phyloP scores from a whole-genome alignment of 106 monocot species.

The Dioscorea alata region DNA sequence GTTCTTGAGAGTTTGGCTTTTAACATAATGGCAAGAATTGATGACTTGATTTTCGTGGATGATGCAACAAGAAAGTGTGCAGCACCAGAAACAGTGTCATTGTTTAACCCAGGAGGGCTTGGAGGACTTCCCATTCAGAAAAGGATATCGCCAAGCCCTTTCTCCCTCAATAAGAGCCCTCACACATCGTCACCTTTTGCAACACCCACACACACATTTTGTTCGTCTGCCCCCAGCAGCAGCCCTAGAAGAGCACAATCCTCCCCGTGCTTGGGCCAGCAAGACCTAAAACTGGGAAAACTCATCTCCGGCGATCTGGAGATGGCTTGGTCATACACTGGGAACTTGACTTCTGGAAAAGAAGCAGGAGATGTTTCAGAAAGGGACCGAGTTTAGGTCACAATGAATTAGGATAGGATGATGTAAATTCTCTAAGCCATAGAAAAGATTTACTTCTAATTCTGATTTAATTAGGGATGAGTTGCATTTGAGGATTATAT shows the following conservation, averaged over 20 bases:
- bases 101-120: conserved; percentile 54
- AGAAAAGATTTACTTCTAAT: neutral
- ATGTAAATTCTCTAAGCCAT: neutral
- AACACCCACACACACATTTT: conserved; percentile 63
- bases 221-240: conserved; percentile 66
- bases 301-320: conserved; percentile 28
- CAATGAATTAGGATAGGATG: neutral
- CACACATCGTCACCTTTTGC: conserved; percentile 76
- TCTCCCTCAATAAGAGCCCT: conserved; percentile 71
- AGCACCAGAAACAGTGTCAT: conserved; percentile 29
- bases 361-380: conserved; percentile 59
- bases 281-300: conserved; percentile 31
- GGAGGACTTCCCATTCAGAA: conserved; percentile 83
- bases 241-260: conserved; percentile 50
- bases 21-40: conserved; percentile 94
- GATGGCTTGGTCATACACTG: conserved; percentile 49
- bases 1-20: conserved; percentile 96
- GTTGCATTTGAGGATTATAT: too few relatives aligned
- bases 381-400: conserved; percentile 27
- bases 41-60: conserved; percentile 88
- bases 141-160: conserved; percentile 87
- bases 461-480: too few relatives aligned
- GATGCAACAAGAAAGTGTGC: conserved; percentile 62
- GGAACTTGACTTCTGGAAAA: conserved; percentile 48
- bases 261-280: neutral